These are phyloP conservation scores for Aphanomyces stellatus DNA, from an alignment of 352 stramenopile genomes.

Conservation along the genomic window DNA sequence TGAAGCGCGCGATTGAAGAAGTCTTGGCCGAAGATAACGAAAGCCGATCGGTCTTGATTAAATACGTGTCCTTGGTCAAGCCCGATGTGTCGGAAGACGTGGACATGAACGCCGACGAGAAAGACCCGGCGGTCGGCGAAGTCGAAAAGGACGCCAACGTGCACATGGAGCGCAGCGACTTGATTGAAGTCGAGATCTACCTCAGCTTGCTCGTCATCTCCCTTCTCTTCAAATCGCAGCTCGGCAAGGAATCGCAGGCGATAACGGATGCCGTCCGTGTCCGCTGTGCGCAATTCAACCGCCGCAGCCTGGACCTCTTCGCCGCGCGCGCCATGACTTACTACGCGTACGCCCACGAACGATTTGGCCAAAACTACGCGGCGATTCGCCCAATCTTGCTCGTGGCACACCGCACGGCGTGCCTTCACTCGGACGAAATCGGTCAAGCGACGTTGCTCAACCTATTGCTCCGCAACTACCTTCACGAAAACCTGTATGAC, in stretches of 20 bases:
- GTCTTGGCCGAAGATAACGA: slow-evolving; percentile 53
- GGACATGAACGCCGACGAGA: slow-evolving; percentile 43
- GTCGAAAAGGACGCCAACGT: slow-evolving; percentile 22
- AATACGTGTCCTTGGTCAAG: slow-evolving; percentile 38
- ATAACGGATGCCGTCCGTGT: slow-evolving; percentile 41
- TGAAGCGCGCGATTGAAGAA: slow-evolving; percentile 50
- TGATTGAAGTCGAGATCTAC: slow-evolving; percentile 84
- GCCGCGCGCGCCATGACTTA: slow-evolving; percentile 73
- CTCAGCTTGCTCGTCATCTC: slow-evolving; percentile 69
- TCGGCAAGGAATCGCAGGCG: slow-evolving; percentile 44
- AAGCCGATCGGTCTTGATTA: slow-evolving; percentile 43
- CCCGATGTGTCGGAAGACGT: slow-evolving; percentile 30
- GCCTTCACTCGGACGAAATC: slow-evolving; percentile 84
- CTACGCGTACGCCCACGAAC: slow-evolving; percentile 65
- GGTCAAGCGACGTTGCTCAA: slow-evolving; percentile 88
- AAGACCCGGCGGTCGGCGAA: slow-evolving; percentile 21
- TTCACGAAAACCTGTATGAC: slow-evolving; percentile 86
- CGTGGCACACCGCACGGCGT: slow-evolving; percentile 78
- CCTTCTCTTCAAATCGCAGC: slow-evolving; percentile 60
- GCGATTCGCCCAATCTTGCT: slow-evolving; percentile 64
- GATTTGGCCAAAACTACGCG: slow-evolving; percentile 41
- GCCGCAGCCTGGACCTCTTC: slow-evolving; percentile 66
- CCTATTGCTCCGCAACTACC: slow-evolving; percentile 85
- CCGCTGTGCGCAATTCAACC: slow-evolving; percentile 71
- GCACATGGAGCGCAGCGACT: slow-evolving; percentile 35